Percentiles rank a stretch among this genome's conserved stretches.
Evolutionary conservation across 2,329 filamentous ascomycete species (phyloP).

Genomic region (Escovopsis sp.): DNA sequence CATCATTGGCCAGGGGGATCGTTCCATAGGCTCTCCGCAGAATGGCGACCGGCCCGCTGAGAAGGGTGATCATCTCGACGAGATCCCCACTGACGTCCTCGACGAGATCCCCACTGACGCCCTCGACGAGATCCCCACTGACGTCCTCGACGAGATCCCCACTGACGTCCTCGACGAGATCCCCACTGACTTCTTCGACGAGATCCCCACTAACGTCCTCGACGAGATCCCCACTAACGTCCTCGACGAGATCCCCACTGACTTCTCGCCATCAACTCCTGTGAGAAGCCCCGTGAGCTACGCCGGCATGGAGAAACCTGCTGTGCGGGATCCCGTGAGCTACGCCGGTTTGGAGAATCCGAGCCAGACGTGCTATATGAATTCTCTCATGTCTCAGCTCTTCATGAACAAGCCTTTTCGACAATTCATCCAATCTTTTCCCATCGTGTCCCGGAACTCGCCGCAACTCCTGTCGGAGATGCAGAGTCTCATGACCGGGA

Average conservation of each 20-base stretch:
- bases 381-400: constrained; percentile 83
- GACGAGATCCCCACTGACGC: no score
- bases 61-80: no score
- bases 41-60: no score
- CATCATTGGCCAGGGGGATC: no score
- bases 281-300: constrained; percentile 70
- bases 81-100: no score
- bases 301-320: constrained; percentile 80
- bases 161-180: no score
- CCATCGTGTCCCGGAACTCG: constrained; percentile 41
- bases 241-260: constrained; percentile 41
- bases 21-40: no score
- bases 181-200: no score
- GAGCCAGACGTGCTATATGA: constrained; percentile 93
- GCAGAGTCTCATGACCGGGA: constrained; percentile 64
- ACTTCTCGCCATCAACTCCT: constrained; percentile 49
- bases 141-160: no score
- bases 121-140: no score
- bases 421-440: constrained; percentile 61
- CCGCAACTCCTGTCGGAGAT: constrained; percentile 59
- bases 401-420: constrained; percentile 92
- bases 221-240: constrained; percentile 33
- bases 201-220: no score
- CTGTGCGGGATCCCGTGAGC: constrained; percentile 60
- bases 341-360: constrained; percentile 86